phyloP scores from a whole-genome alignment of 1,284 basidiomycete genomes.

The Entoloma clypeatum region DNA sequence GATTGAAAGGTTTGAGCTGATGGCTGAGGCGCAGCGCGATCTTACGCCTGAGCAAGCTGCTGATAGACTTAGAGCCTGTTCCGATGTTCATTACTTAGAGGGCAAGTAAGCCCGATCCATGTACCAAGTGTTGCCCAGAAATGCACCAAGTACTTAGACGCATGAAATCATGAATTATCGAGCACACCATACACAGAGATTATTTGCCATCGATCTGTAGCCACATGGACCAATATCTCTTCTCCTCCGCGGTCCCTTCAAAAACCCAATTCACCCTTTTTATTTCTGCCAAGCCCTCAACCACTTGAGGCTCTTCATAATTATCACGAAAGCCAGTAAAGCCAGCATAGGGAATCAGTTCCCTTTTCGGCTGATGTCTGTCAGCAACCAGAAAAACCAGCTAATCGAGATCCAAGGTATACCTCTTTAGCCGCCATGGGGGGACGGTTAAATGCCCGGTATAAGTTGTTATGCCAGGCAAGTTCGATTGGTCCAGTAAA shows the following conservation, averaged over 20 bases:
- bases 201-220: slow-evolving; percentile 63
- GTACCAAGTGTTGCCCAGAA: background rate
- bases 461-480: slow-evolving; percentile 88
- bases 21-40: slow-evolving; percentile 90
- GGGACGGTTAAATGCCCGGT: slow-evolving; percentile 65
- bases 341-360: slow-evolving; percentile 62
- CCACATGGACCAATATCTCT: slow-evolving; percentile 75
- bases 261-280: slow-evolving; percentile 78
- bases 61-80: slow-evolving; percentile 44
- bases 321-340: slow-evolving; percentile 56
- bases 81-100: slow-evolving; percentile 36
- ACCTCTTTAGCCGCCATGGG: slow-evolving; percentile 32
- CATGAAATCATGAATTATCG: background rate
- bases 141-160: background rate
- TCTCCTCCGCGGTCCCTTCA: slow-evolving; percentile 69
- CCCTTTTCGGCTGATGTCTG: slow-evolving; percentile 45
- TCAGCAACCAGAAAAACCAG: slow-evolving; percentile 8
- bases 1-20: slow-evolving; percentile 74
- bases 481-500: slow-evolving; percentile 74
- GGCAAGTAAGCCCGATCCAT: slow-evolving; percentile 5
- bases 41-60: slow-evolving; percentile 91
- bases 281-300: slow-evolving; percentile 78
- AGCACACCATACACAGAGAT: slow-evolving; percentile 3
- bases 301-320: slow-evolving; percentile 61
- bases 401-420: background rate